These are phyloP conservation scores for Mucor racemosus DNA, from an alignment of 371 early-diverging fungal genomes.

Conservation along the genomic window DNA sequence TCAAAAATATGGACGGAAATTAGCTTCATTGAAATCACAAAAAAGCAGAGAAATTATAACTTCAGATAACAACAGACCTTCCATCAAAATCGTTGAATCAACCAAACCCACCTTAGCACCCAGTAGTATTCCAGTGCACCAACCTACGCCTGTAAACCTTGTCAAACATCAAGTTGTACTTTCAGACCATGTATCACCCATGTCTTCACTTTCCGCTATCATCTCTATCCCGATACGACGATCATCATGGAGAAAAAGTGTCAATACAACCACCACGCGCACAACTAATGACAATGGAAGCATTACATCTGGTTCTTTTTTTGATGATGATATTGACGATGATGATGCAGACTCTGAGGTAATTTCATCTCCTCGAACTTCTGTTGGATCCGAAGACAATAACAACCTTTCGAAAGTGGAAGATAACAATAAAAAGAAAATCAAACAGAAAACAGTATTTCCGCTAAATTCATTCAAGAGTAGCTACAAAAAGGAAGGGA, in stretches of 20 bases:
- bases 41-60: background rate
- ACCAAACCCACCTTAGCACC: background rate
- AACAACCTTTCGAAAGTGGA: background rate
- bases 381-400: constrained; percentile 21
- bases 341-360: constrained; percentile 20
- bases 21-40: constrained; percentile 18
- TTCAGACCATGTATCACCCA: constrained; percentile 31
- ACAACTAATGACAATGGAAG: constrained; percentile 12
- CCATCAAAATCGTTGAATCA: background rate
- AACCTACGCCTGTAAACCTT: constrained; percentile 15
- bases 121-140: background rate
- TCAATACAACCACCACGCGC: constrained; percentile 4
- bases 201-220: constrained; percentile 27
- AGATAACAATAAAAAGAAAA: constrained; percentile 4
- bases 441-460: background rate
- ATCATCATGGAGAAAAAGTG: constrained; percentile 26
- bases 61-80: background rate
- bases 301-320: constrained; percentile 11
- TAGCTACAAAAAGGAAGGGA: constrained; percentile 10
- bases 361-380: constrained; percentile 16
- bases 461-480: constrained; percentile 15
- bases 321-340: constrained; percentile 21
- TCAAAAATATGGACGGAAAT: constrained; percentile 12
- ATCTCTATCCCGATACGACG: constrained; percentile 12
- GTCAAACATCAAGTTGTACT: constrained; percentile 32